Percentiles rank a stretch among this genome's conserved stretches.
Evolutionary conservation across 345 rosid genomes (phyloP).

Genomic region (Citrus reticulata): DNA sequence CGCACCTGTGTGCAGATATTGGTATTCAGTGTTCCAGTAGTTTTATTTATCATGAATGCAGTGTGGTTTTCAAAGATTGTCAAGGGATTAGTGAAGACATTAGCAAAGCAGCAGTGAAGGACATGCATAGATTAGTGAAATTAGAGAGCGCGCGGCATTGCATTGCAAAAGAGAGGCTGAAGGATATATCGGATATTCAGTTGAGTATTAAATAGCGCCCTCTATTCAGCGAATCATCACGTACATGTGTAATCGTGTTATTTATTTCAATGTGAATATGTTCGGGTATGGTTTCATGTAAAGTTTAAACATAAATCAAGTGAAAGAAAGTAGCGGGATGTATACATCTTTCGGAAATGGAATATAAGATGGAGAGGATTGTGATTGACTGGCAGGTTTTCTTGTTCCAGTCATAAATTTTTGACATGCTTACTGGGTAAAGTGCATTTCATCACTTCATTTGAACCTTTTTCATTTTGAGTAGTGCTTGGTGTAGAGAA

Average conservation of each 20-base stretch:
- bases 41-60: conserved; percentile 63
- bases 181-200: neutral
- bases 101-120: conserved; percentile 55
- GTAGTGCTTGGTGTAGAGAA: no score
- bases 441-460: neutral
- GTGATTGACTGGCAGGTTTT: neutral
- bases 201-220: neutral
- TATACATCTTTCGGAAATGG: neutral
- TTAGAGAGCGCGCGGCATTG: neutral
- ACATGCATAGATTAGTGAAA: neutral
- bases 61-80: conserved; percentile 82
- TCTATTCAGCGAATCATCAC: neutral
- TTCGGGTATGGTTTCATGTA: neutral
- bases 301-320: neutral
- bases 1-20: conserved; percentile 42
- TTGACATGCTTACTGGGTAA: neutral
- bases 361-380: neutral
- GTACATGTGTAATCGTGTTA: neutral
- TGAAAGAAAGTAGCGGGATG: neutral
- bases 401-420: neutral
- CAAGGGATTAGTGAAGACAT: conserved; percentile 69
- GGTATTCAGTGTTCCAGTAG: conserved; percentile 53
- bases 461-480: neutral
- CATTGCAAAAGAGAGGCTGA: neutral
- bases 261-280: neutral